phyloP scores from a whole-genome alignment of 106 monocot species.

The Gastrodia elata region DNA sequence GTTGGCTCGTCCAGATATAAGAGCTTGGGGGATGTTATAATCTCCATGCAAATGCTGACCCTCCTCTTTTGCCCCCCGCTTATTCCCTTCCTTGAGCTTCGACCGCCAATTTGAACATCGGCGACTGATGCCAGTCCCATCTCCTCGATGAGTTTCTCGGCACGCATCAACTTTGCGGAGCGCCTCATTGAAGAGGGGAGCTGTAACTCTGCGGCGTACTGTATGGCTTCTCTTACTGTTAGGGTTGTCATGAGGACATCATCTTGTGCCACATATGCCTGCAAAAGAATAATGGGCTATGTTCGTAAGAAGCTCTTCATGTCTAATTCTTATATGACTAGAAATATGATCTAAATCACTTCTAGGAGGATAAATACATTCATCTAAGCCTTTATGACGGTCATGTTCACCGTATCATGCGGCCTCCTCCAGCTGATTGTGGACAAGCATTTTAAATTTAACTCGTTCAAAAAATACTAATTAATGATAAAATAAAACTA shows the following conservation, averaged over 20 bases:
- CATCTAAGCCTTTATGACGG: no score
- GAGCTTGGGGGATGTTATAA: constrained; percentile 18
- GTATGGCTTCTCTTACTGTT: constrained; percentile 13
- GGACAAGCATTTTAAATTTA: no score
- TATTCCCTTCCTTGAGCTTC: constrained; percentile 9
- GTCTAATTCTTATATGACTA: no score
- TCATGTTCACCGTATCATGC: no score
- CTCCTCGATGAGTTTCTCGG: constrained; percentile 13
- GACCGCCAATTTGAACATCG: neutral
- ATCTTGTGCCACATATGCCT: constrained; percentile 19
- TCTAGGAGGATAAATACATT: no score
- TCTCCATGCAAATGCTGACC: constrained; percentile 42
- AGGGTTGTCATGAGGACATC: constrained; percentile 20
- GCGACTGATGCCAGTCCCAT: constrained; percentile 17
- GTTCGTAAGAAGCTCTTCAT: no score
- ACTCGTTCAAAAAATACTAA: no score
- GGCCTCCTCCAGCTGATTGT: no score
- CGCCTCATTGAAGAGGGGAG: constrained; percentile 4
- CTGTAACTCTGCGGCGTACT: constrained; percentile 18
- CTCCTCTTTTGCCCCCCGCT: constrained; percentile 41
- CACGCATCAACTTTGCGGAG: constrained; percentile 2
- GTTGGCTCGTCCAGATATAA: constrained; percentile 43
- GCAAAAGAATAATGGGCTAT: neutral
- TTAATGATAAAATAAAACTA: neutral
- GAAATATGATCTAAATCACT: no score